Evolutionary conservation across 225 moss, liverwort and hornwort genomes (phyloP).

Genomic region (Polytrichum commune): DNA sequence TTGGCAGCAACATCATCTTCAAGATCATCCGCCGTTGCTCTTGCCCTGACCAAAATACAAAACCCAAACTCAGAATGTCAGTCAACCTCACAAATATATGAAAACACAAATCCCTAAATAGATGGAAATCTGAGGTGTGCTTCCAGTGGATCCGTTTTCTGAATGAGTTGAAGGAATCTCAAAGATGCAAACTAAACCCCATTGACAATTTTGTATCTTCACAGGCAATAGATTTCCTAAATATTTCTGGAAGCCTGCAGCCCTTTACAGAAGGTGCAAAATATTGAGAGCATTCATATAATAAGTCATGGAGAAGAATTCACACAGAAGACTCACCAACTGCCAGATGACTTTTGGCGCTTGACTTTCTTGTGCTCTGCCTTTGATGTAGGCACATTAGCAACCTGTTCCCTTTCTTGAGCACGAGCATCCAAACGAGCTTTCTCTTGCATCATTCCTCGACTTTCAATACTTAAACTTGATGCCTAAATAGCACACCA

Average conservation of each 20-base stretch:
- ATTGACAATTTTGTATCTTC: too few relatives aligned
- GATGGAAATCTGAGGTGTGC: too few relatives aligned
- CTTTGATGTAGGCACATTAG: slow-evolving; percentile 69
- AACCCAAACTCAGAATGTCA: not conserved
- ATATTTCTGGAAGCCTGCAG: too few relatives aligned
- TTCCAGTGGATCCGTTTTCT: too few relatives aligned
- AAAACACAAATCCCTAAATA: too few relatives aligned
- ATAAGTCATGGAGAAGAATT: not conserved
- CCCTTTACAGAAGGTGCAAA: too few relatives aligned
- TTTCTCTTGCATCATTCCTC: slow-evolving; percentile 84
- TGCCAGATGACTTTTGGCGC: slow-evolving; percentile 57
- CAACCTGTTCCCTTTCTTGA: slow-evolving; percentile 57
- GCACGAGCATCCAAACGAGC: slow-evolving; percentile 83
- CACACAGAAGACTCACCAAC: slow-evolving; percentile 41
- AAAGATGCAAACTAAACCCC: too few relatives aligned
- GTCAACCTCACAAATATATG: not conserved
- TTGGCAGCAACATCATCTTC: slow-evolving; percentile 79
- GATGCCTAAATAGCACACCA: slow-evolving; percentile 27
- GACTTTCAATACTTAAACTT: slow-evolving; percentile 60
- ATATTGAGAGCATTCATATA: too few relatives aligned
- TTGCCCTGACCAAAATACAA: slow-evolving; percentile 40
- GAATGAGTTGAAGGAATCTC: too few relatives aligned
- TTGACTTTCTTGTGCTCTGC: slow-evolving; percentile 76
- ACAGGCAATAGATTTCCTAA: too few relatives aligned
- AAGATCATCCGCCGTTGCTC: slow-evolving; percentile 73